A percentile compares a stretch with the other conserved stretches of the same genome.
These are phyloP conservation scores for Debaryomyces singareniensis DNA, from an alignment of 1,139 yeast genomes.

Conservation along the genomic window DNA sequence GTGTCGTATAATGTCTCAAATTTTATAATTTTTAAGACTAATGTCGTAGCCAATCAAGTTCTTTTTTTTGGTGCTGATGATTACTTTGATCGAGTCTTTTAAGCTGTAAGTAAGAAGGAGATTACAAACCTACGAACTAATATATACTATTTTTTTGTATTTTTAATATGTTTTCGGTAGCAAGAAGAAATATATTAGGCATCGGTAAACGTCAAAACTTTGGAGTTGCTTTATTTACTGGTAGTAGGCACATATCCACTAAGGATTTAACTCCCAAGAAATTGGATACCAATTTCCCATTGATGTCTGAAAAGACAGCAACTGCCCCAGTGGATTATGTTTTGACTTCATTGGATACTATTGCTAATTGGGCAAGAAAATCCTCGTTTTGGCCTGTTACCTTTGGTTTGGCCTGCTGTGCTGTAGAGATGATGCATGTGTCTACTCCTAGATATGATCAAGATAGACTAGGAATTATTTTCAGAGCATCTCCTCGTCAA, in stretches of 20 bases:
- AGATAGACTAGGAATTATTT: constrained; percentile 88
- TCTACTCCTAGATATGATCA: constrained; percentile 91
- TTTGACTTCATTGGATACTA: constrained; percentile 74
- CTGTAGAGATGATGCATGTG: constrained; percentile 94
- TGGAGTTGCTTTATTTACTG: constrained; percentile 8
- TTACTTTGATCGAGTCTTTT: constrained; percentile 1
- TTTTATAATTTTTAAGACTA: not conserved
- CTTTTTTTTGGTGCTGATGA: constrained; percentile 25
- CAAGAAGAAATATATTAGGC: constrained; percentile 18
- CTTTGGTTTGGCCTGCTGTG: constrained; percentile 88
- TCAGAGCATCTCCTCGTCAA: constrained; percentile 93
- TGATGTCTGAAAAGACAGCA: constrained; percentile 40
- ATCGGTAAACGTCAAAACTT: constrained; percentile 12
- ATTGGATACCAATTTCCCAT: constrained; percentile 40
- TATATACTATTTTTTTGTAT: no score
- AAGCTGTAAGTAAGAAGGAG: no score
- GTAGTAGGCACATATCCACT: constrained; percentile 20
- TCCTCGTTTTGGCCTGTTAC: constrained; percentile 94
- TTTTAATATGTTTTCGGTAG: constrained; percentile 9
- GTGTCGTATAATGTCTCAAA: no score
- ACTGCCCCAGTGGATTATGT: constrained; percentile 68
- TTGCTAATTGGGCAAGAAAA: constrained; percentile 90
- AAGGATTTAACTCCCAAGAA: constrained; percentile 40
- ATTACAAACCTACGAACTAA: no score
- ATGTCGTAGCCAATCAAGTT: constrained; percentile 24